Evolutionary conservation across 2,329 filamentous ascomycete genomes (phyloP).

Genomic region (Pestalotiopsis fici): DNA sequence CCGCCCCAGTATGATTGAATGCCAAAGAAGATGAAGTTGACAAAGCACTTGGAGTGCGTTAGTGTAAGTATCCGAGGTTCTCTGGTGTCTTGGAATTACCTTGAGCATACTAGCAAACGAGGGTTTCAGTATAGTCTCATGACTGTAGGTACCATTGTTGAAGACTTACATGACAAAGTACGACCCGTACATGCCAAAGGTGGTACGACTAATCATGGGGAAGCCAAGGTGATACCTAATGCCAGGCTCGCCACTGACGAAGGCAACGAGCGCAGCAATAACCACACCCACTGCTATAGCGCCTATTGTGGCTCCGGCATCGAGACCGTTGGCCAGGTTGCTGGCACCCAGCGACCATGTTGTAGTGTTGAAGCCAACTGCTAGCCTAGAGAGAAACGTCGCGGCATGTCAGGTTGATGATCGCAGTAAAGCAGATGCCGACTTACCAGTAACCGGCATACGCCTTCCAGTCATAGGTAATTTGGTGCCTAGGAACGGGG

Average conservation of each 20-base stretch:
- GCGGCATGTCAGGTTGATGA: not conserved
- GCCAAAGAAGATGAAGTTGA: slow-evolving; percentile 22
- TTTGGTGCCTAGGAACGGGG: slow-evolving; percentile 17
- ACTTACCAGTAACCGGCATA: slow-evolving; percentile 16
- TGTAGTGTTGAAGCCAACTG: not conserved
- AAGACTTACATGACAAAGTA: slow-evolving; percentile 26
- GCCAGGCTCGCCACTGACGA: slow-evolving; percentile 20
- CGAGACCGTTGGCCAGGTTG: slow-evolving; percentile 20
- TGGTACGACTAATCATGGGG: slow-evolving; percentile 26
- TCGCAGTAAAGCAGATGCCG: not conserved
- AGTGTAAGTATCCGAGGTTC: not conserved
- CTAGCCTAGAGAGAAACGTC: not conserved
- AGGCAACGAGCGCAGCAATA: slow-evolving; percentile 16
- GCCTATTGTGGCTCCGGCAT: slow-evolving; percentile 19
- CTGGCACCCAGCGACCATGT: slow-evolving; percentile 18
- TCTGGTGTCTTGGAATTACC: not conserved
- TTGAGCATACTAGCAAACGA: not conserved
- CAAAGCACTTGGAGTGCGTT: slow-evolving; percentile 16
- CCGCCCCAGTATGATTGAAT: slow-evolving; percentile 30
- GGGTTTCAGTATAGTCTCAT: not conserved
- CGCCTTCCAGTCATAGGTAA: slow-evolving; percentile 15
- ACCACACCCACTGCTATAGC: slow-evolving; percentile 18
- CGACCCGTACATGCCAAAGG: slow-evolving; percentile 27
- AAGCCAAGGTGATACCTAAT: slow-evolving; percentile 24
- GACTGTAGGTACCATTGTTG: not conserved